Evolutionary conservation across 2,329 filamentous ascomycete species (phyloP).

Genomic region (Botryotinia calthae): DNA sequence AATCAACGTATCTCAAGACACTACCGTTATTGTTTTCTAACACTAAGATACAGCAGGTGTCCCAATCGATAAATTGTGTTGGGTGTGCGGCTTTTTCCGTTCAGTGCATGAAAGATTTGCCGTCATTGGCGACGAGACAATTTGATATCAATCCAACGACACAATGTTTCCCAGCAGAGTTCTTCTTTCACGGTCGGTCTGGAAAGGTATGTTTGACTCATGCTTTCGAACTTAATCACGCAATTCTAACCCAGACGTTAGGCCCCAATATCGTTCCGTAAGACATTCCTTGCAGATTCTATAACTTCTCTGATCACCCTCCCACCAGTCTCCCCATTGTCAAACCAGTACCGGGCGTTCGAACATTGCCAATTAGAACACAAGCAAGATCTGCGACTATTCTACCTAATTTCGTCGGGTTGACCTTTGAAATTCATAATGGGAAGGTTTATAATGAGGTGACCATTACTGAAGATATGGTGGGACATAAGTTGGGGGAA

Average conservation of each 20-base stretch:
- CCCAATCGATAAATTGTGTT: not conserved
- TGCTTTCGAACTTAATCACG: not conserved
- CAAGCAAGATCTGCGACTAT: slow-evolving; percentile 70
- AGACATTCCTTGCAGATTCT: slow-evolving; percentile 35
- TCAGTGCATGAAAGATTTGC: not conserved
- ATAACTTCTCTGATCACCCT: slow-evolving; percentile 39
- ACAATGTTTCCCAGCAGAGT: slow-evolving; percentile 58
- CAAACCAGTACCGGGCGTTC: slow-evolving; percentile 48
- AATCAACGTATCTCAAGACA: not conserved
- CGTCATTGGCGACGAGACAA: not conserved
- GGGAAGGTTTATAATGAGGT: slow-evolving; percentile 69
- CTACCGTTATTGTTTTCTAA: not conserved
- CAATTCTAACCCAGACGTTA: slow-evolving; percentile 40
- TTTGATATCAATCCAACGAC: slow-evolving; percentile 18
- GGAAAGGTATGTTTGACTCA: slow-evolving; percentile 60
- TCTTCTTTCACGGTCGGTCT: slow-evolving; percentile 63
- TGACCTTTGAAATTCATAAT: slow-evolving; percentile 70
- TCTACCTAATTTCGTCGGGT: slow-evolving; percentile 68
- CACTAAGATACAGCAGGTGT: not conserved
- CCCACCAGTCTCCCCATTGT: slow-evolving; percentile 51
- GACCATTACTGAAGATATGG: slow-evolving; percentile 73
- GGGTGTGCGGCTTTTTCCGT: not conserved
- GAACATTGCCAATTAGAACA: slow-evolving; percentile 63
- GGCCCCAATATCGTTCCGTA: slow-evolving; percentile 72
- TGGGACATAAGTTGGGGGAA: slow-evolving; percentile 72